Conservation (phyloP, 106 monocot species). For the Platanthera guangdongensis region DNA sequence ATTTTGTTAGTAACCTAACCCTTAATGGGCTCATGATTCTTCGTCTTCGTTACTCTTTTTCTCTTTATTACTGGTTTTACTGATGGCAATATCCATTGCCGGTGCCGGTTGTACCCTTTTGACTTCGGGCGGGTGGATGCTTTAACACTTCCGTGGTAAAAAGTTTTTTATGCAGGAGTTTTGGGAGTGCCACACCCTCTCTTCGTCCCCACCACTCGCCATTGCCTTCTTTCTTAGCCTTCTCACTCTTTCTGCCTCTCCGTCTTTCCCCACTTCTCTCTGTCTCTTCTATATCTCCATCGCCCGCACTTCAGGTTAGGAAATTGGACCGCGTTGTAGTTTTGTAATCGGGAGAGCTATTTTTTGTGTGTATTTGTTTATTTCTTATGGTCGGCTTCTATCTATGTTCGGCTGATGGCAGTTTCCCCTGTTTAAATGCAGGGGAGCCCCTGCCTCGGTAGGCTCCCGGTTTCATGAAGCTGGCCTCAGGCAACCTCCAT, state of each 20-base stretch:
- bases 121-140: neutral
- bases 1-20: constrained; percentile 5
- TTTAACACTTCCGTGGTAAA: neutral
- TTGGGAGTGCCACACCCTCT: neutral
- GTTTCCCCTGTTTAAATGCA: constrained; percentile 12
- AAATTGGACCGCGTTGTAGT: neutral
- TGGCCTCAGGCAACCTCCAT: constrained; percentile 7
- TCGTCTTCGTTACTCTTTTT: neutral
- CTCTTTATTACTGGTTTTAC: neutral
- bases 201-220: constrained; percentile 5
- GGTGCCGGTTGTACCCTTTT: neutral
- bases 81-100: neutral
- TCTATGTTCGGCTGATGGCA: neutral
- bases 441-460: constrained; percentile 10
- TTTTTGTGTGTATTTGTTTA: neutral
- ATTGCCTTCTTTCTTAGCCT: neutral
- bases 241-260: neutral
- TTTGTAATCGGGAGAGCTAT: neutral
- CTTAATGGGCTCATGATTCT: neutral
- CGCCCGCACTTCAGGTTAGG: neutral
- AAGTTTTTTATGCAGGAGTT: neutral
- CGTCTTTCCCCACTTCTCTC: neutral
- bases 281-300: constrained; percentile 4
- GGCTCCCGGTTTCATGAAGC: constrained; percentile 18
- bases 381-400: neutral